Percentiles rank a stretch among this genome's conserved stretches.
These are phyloP conservation scores for Cladosporium sp. DNA, from an alignment of 2,329 filamentous ascomycete species.

Conservation along the genomic window DNA sequence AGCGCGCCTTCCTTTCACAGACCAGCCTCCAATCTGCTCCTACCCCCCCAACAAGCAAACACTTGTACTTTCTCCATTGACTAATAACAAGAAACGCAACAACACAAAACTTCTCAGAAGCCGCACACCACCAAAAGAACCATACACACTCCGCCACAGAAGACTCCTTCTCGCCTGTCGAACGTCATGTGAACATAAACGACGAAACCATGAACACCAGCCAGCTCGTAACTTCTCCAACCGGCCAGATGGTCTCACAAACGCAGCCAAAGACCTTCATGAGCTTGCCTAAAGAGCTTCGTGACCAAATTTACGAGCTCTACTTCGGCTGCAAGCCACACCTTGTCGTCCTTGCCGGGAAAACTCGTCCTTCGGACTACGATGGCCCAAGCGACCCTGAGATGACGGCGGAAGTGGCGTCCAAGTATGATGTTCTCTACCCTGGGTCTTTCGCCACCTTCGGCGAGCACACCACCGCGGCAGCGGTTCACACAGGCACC, in stretches of 20 bases:
- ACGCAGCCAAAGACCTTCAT: background rate
- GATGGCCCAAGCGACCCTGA: background rate
- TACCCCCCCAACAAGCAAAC: background rate
- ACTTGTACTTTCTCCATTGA: background rate
- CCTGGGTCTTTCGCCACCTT: background rate
- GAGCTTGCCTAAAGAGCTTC: background rate
- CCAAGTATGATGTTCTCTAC: background rate
- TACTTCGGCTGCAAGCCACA: background rate
- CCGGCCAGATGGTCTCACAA: background rate
- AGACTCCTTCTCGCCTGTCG: background rate
- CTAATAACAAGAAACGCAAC: background rate
- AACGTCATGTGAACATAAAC: background rate
- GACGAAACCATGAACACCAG: background rate
- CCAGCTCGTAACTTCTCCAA: background rate
- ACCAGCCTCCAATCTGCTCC: background rate
- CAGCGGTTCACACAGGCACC: background rate
- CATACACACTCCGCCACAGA: background rate
- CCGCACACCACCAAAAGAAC: background rate
- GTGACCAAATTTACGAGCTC: background rate
- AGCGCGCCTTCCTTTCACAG: background rate
- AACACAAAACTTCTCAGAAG: background rate
- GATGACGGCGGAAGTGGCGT: background rate
- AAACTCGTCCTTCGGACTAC: background rate
- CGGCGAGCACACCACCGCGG: background rate
- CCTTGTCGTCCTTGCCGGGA: background rate